A percentile compares a stretch with the other conserved stretches of the same genome.
Conservation (phyloP, 805 yeast genomes). For the Cyberlindnera amylophila region DNA sequence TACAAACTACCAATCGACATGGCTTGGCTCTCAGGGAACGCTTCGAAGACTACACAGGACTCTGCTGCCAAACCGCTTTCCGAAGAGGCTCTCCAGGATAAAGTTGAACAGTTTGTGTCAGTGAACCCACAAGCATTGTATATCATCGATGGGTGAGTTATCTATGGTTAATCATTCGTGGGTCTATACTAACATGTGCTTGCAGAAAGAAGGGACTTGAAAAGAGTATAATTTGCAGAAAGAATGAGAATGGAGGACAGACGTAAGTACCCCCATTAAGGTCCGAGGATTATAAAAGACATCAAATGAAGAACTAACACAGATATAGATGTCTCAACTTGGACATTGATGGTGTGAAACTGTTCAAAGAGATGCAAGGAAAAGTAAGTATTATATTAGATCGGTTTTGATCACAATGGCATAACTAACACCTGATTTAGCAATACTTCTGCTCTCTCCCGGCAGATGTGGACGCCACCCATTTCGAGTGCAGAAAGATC, state of each 20-base stretch:
- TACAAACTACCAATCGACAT: too few relatives aligned
- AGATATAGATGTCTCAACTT: slow-evolving; percentile 40
- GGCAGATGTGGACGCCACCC: slow-evolving; percentile 44
- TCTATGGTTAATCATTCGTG: neutral
- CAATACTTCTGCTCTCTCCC: slow-evolving; percentile 50
- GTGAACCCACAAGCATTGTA: slow-evolving; percentile 18
- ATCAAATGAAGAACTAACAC: slow-evolving; percentile 20
- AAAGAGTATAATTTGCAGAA: slow-evolving; percentile 44
- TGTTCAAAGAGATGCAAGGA: slow-evolving; percentile 47
- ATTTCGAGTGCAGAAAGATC: slow-evolving; percentile 48
- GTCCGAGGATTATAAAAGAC: neutral
- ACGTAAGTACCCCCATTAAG: slow-evolving; percentile 28
- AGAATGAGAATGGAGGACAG: slow-evolving; percentile 40
- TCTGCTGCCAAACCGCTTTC: neutral
- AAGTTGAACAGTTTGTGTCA: slow-evolving; percentile 4
- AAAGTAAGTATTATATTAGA: slow-evolving; percentile 23
- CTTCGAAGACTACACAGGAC: neutral
- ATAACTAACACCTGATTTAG: slow-evolving; percentile 9
- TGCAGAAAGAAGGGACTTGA: slow-evolving; percentile 15
- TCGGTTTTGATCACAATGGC: neutral
- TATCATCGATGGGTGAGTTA: slow-evolving; percentile 25
- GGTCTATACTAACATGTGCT: neutral
- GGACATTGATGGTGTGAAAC: slow-evolving; percentile 35
- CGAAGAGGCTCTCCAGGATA: neutral
- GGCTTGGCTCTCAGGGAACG: slow-evolving; percentile 5